Percentiles rank a stretch among this genome's conserved stretches.
These are phyloP conservation scores for Jacaranda copaia DNA, from an alignment of 257 asterid species.

Conservation along the genomic window DNA sequence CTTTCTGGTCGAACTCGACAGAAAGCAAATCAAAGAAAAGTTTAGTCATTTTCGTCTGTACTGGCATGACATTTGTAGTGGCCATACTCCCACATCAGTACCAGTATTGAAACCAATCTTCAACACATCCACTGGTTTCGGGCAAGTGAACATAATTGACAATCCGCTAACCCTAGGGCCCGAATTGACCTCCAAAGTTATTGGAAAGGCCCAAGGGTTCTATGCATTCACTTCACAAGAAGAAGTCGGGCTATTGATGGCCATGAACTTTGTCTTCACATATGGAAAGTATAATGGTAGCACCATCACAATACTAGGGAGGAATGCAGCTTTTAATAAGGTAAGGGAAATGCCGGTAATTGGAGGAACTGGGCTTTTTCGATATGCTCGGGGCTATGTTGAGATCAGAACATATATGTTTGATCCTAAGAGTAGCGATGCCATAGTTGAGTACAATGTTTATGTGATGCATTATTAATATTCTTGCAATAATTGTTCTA, in stretches of 20 bases:
- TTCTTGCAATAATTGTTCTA: too few species aligned
- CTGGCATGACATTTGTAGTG: slow-evolving; percentile 38
- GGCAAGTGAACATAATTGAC: slow-evolving; percentile 43
- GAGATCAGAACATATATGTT: slow-evolving; percentile 46
- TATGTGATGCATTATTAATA: slow-evolving; percentile 43
- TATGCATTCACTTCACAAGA: slow-evolving; percentile 44
- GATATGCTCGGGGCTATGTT: slow-evolving; percentile 54
- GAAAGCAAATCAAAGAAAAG: slow-evolving; percentile 21
- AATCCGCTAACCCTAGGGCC: slow-evolving; percentile 42
- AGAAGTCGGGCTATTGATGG: slow-evolving; percentile 39
- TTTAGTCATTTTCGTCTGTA: slow-evolving; percentile 38
- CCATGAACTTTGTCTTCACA: slow-evolving; percentile 41
- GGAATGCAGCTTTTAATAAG: slow-evolving; percentile 42
- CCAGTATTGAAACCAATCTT: not conserved
- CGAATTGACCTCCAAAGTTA: slow-evolving; percentile 34
- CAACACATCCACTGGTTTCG: slow-evolving; percentile 6
- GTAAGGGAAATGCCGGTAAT: slow-evolving; percentile 57
- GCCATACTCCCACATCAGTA: slow-evolving; percentile 30
- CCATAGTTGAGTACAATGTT: slow-evolving; percentile 49
- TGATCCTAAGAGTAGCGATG: slow-evolving; percentile 48
- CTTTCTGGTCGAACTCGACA: slow-evolving; percentile 30
- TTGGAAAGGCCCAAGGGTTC: slow-evolving; percentile 52
- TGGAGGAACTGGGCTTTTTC: slow-evolving; percentile 62
- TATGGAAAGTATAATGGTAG: slow-evolving; percentile 52
- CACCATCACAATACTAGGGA: slow-evolving; percentile 45